Evolutionary conservation across 1,284 basidiomycete species (phyloP), one percentile per base, ranked within the genome.

Genomic region (Apiotrichum akiyoshidainum): DNA sequence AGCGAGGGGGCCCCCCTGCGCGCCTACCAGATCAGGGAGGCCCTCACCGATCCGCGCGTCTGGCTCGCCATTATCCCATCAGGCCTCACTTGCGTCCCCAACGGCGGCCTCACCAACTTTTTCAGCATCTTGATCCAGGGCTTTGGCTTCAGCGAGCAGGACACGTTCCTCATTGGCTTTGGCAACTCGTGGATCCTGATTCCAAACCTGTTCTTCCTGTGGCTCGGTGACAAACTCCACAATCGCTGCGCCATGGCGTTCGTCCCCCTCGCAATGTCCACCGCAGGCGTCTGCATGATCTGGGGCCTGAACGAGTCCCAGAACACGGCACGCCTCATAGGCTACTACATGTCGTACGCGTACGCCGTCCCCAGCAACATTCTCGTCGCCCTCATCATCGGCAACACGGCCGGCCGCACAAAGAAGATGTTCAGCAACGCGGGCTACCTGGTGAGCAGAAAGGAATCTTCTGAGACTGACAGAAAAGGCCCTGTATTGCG

Each of bases 401-500:
- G 55, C 55, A 63, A 63, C 54, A 55, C 55, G 41, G 61, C 61
- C 14, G 61, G 61, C 22, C 61, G 61, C 26, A 60, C 61, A 9
- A 63, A 63, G 52, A 60, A 63, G 60, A 54, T 61, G 12, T 65
- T 65, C 57, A 60, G 66, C 49, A 56, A 57, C 26, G 65, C 55
- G 14, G 55, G 48, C 0, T 58, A 22, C 12, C 57, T 65, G 10
- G 55, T 67, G 46, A n/a, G n/a, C n/a, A n/a, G n/a, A n/a, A n/a
- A n/a, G n/a, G n/a, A n/a, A n/a, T n/a, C n/a, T n/a, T n/a, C n/a
- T n/a, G n/a, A n/a, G n/a, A n/a, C n/a, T n/a, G n/a, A n/a, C n/a
- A n/a, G n/a, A n/a, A n/a, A n/a, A n/a, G n/a, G n/a, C n/a, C n/a
- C 54, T 52, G 10, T 69, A 69, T 63, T 70, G 69, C 49, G 48